Evolutionary conservation across 78 protist species (phyloP).

Genomic region (Polysphondylium violaceum): DNA sequence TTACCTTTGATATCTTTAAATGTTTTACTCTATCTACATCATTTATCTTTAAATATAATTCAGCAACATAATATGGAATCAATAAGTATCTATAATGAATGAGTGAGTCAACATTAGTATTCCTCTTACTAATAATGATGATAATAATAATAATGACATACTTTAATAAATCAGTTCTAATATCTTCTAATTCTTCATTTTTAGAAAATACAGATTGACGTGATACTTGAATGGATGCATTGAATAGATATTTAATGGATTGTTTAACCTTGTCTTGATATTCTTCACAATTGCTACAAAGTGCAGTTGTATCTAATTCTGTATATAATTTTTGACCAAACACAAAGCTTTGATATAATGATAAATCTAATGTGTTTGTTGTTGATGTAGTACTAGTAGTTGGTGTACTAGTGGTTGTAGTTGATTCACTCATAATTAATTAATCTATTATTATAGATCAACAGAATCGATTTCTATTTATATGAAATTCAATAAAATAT

Average conservation of each 20-base stretch:
- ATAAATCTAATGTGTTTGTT: background rate
- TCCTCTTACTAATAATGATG: background rate
- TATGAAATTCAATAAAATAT: no score
- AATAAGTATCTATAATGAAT: slow-evolving; percentile 39
- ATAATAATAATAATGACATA: background rate
- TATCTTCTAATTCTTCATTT: slow-evolving; percentile 76
- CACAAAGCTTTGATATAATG: slow-evolving; percentile 46
- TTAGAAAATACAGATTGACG: slow-evolving; percentile 50
- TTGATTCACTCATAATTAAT: no score
- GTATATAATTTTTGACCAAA: slow-evolving; percentile 50
- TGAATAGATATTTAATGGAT: slow-evolving; percentile 29
- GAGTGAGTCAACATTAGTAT: background rate
- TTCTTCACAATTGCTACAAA: slow-evolving; percentile 37
- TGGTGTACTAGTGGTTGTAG: background rate
- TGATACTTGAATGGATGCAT: slow-evolving; percentile 10
- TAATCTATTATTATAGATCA: no score
- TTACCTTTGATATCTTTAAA: slow-evolving; percentile 56
- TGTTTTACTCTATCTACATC: slow-evolving; percentile 49
- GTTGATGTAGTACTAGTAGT: background rate
- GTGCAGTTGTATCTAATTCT: slow-evolving; percentile 26
- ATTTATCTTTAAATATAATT: slow-evolving; percentile 35
- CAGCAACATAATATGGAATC: slow-evolving; percentile 67
- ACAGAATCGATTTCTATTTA: no score
- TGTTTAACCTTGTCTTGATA: slow-evolving; percentile 39
- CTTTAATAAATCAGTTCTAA: slow-evolving; percentile 79